Conservation (phyloP, 805 yeast species). For the Kuraishia cidri region DNA sequence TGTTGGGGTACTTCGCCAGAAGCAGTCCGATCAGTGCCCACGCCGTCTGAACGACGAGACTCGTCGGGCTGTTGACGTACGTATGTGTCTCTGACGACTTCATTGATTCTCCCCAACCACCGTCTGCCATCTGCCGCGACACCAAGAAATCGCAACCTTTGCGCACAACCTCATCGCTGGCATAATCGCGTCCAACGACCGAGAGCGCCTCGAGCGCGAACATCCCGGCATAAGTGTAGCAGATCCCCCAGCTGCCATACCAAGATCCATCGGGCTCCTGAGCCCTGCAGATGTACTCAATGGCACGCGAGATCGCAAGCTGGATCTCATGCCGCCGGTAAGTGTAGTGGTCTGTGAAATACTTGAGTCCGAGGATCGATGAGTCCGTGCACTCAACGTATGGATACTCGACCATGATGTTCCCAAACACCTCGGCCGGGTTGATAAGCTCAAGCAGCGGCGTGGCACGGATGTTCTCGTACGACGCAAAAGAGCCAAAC, state of each 20-base stretch:
- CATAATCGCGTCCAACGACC: constrained; percentile 56
- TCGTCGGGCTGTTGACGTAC: constrained; percentile 56
- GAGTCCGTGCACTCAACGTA: constrained; percentile 98
- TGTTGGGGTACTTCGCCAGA: constrained; percentile 73
- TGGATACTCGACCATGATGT: constrained; percentile 97
- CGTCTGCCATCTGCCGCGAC: constrained; percentile 70
- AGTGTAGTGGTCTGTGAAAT: constrained; percentile 56
- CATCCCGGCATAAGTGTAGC: constrained; percentile 95
- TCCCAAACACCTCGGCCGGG: constrained; percentile 97
- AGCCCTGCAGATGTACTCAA: constrained; percentile 55
- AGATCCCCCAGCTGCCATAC: constrained; percentile 99
- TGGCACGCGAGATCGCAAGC: constrained; percentile 65
- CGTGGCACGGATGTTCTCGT: constrained; percentile 80
- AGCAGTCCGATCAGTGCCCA: constrained; percentile 86
- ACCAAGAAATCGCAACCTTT: constrained; percentile 83
- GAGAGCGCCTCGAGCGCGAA: constrained; percentile 91
- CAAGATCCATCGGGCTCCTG: constrained; percentile 86
- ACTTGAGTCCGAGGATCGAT: constrained; percentile 78
- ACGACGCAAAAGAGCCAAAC: constrained; percentile 87
- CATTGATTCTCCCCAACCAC: constrained; percentile 98
- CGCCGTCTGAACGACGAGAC: constrained; percentile 82
- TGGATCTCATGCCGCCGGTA: constrained; percentile 62
- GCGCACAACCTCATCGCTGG: constrained; percentile 50
- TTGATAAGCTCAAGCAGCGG: constrained; percentile 68
- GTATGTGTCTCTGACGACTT: constrained; percentile 75